phyloP scores from a whole-genome alignment of 345 rosid species.

The Cardamine occulta region DNA sequence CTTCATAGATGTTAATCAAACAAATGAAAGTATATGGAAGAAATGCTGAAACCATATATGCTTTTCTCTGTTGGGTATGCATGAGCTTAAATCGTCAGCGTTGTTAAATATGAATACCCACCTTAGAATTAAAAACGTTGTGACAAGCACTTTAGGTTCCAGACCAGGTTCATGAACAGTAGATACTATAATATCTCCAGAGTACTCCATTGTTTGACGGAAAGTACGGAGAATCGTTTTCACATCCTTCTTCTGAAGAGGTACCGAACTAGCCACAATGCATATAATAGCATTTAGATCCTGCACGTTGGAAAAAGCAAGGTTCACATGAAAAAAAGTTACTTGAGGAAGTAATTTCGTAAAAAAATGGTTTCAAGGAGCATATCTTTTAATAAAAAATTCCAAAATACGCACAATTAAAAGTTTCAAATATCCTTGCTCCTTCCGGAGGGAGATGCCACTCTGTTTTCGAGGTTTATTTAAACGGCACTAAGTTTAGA shows the following conservation, averaged over 20 bases:
- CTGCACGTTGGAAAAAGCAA: constrained; percentile 46
- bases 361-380: constrained; percentile 11
- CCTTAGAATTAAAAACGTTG: constrained; percentile 73
- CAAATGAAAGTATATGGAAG: not conserved
- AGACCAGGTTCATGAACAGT: constrained; percentile 64
- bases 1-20: not conserved
- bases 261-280: constrained; percentile 61
- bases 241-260: constrained; percentile 49
- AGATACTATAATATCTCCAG: constrained; percentile 63
- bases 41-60: constrained; percentile 4
- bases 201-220: constrained; percentile 63
- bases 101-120: constrained; percentile 43
- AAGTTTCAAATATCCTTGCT: not conserved
- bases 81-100: constrained; percentile 2
- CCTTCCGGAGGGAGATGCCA: not conserved
- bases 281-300: constrained; percentile 69
- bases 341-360: not conserved
- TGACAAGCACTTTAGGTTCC: constrained; percentile 60
- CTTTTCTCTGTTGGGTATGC: not conserved
- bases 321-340: not conserved
- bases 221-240: constrained; percentile 59
- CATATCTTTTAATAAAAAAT: not conserved
- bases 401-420: not conserved
- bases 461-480: not conserved
- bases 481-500: constrained; percentile 1